These are phyloP conservation scores for Tuber aestivum DNA, from an alignment of 495 filamentous ascomycete species.

Conservation along the genomic window DNA sequence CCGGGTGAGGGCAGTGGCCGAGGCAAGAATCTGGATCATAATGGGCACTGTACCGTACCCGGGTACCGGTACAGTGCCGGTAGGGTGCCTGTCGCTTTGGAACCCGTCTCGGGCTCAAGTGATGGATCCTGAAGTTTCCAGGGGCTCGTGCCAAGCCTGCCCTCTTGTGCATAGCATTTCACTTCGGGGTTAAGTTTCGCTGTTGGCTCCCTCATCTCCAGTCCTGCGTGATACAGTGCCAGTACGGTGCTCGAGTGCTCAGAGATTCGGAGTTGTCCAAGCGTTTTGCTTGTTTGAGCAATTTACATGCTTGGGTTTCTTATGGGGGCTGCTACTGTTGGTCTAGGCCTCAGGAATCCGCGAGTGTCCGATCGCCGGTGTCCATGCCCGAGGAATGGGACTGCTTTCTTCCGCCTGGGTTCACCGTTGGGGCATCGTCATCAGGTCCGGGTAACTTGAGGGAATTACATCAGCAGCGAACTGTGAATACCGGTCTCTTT, in stretches of 20 bases:
- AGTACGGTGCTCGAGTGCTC: too few relatives aligned
- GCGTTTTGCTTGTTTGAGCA: too few relatives aligned
- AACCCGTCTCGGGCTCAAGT: background rate
- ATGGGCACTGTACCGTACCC: too few relatives aligned
- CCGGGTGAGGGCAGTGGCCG: too few relatives aligned
- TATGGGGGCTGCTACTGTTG: background rate
- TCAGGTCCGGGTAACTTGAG: conserved; percentile 1
- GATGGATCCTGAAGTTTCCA: background rate
- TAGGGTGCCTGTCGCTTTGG: too few relatives aligned
- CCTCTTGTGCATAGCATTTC: background rate
- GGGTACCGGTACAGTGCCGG: too few relatives aligned
- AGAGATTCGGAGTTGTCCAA: too few relatives aligned
- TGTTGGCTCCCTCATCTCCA: too few relatives aligned
- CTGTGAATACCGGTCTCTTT: background rate
- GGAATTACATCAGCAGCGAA: background rate
- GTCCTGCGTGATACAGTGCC: too few relatives aligned
- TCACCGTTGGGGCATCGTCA: background rate
- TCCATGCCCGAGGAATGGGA: background rate
- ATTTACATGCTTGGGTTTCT: too few relatives aligned
- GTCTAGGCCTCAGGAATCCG: background rate
- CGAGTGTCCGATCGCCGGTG: background rate
- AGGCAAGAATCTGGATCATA: too few relatives aligned
- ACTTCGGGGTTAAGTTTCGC: too few relatives aligned
- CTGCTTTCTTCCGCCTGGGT: background rate
- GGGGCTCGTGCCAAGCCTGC: background rate